Percentiles rank a stretch among this genome's conserved stretches.
phyloP scores from a whole-genome alignment of 2,329 filamentous ascomycete genomes.

The Aaosphaeria arxii region DNA sequence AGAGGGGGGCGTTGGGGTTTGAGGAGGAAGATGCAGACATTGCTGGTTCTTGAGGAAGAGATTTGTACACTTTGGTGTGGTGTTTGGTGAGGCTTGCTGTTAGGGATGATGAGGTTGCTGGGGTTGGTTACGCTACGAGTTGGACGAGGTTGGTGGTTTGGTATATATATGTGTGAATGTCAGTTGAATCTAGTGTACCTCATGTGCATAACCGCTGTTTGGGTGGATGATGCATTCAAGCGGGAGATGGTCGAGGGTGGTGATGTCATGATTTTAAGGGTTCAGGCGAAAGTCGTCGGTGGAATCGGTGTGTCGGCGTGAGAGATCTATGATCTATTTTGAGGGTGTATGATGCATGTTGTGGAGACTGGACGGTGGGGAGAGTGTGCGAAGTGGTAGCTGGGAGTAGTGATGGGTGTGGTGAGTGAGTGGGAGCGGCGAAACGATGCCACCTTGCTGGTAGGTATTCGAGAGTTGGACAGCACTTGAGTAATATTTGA shows the following conservation, averaged over 20 bases:
- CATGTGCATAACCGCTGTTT: not conserved
- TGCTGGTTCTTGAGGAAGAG: not conserved
- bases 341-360: not conserved
- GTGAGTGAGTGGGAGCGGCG: not conserved
- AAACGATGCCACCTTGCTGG: too few species aligned
- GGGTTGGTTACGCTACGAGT: not conserved
- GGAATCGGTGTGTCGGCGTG: not conserved
- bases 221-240: not conserved
- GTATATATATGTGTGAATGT: not conserved
- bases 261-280: conserved; percentile 11
- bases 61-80: not conserved
- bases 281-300: not conserved
- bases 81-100: not conserved
- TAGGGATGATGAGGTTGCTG: not conserved
- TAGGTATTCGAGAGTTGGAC: too few species aligned
- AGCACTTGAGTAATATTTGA: too few species aligned
- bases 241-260: conserved; percentile 1
- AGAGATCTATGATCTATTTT: too few species aligned
- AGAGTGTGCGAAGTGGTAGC: not conserved
- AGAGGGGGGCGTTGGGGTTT: conserved; percentile 15
- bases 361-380: not conserved
- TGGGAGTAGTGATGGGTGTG: not conserved
- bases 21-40: conserved; percentile 5
- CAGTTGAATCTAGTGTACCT: not conserved
- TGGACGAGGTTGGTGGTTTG: not conserved